A percentile compares a stretch with the other conserved stretches of the same genome.
Evolutionary conservation across 1,284 basidiomycete species (phyloP).

Genomic region (Cryptococcus sp.): DNA sequence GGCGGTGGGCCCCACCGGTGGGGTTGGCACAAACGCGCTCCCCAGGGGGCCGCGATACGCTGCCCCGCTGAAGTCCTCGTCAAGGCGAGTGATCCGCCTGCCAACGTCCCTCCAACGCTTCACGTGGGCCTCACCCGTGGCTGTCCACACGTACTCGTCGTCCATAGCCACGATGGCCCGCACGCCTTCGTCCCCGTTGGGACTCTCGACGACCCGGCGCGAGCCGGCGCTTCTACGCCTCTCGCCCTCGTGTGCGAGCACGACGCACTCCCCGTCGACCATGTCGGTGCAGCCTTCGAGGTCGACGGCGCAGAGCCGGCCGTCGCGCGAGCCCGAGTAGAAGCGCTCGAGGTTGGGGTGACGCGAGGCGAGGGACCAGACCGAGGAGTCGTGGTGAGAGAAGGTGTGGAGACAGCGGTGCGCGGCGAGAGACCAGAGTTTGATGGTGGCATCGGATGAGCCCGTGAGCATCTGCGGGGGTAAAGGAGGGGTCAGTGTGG

Average conservation of each 20-base stretch:
- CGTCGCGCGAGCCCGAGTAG: conserved; percentile 92
- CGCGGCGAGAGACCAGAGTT: conserved; percentile 83
- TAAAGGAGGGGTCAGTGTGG: conserved; percentile 5
- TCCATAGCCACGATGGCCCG: conserved; percentile 80
- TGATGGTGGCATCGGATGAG: conserved; percentile 72
- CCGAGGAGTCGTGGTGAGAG: conserved; percentile 89
- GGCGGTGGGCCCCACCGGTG: neutral
- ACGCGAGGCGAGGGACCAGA: conserved; percentile 86
- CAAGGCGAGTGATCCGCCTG: conserved; percentile 58
- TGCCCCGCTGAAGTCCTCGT: conserved; percentile 44
- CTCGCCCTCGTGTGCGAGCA: conserved; percentile 68
- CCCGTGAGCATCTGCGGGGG: conserved; percentile 74
- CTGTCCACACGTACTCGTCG: conserved; percentile 86
- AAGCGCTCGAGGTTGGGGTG: conserved; percentile 88
- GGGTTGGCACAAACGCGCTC: conserved; percentile 11
- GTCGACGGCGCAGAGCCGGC: conserved; percentile 84
- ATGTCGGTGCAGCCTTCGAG: conserved; percentile 75
- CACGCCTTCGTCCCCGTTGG: conserved; percentile 63
- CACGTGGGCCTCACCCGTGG: conserved; percentile 74
- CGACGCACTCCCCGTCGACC: conserved; percentile 81
- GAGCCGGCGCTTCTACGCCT: neutral
- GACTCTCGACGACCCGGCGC: conserved; percentile 28
- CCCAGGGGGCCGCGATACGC: conserved; percentile 14
- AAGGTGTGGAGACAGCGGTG: conserved; percentile 95
- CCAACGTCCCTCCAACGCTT: conserved; percentile 70